Evolutionary conservation across 208 protist species (phyloP).

Genomic region (Vickermania spadyakhi): DNA sequence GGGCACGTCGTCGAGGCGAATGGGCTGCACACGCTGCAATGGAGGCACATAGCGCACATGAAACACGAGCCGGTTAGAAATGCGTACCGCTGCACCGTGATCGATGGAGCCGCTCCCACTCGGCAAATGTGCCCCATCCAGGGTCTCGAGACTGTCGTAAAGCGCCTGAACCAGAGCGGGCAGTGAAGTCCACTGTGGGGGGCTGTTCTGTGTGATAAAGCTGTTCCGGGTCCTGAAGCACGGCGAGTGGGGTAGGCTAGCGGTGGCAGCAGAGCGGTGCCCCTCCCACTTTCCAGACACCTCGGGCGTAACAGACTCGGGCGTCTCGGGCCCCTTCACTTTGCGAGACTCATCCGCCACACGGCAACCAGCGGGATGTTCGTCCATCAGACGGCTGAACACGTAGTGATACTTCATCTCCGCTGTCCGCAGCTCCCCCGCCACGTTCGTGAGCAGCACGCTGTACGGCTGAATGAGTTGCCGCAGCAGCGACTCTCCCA

Average conservation of each 20-base stretch:
- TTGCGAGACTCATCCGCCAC: too few species aligned
- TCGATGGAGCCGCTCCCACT: too few species aligned
- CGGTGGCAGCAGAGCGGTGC: background rate
- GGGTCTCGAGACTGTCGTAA: conserved; percentile 24
- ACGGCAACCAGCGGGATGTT: too few species aligned
- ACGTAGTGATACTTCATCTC: conserved; percentile 72
- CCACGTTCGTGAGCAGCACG: conserved; percentile 61
- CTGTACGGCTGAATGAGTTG: conserved; percentile 60
- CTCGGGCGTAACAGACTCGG: background rate
- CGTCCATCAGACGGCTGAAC: conserved; percentile 28
- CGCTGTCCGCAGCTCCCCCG: conserved; percentile 60
- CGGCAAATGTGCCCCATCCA: background rate
- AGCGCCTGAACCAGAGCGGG: conserved; percentile 44
- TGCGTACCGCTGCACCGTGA: conserved; percentile 19
- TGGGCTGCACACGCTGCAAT: conserved; percentile 18
- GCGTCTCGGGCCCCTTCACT: background rate
- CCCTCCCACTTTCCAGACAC: too few species aligned
- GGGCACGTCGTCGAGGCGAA: conserved; percentile 47
- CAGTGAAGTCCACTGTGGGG: conserved; percentile 48
- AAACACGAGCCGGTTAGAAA: conserved; percentile 46
- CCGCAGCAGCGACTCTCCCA: conserved; percentile 31
- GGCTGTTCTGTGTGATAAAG: conserved; percentile 55
- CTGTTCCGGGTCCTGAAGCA: conserved; percentile 49
- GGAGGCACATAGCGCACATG: conserved; percentile 51
- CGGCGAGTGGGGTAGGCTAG: too few species aligned